These are phyloP conservation scores for Gastrodia elata DNA, from an alignment of 106 monocot genomes.

Conservation along the genomic window DNA sequence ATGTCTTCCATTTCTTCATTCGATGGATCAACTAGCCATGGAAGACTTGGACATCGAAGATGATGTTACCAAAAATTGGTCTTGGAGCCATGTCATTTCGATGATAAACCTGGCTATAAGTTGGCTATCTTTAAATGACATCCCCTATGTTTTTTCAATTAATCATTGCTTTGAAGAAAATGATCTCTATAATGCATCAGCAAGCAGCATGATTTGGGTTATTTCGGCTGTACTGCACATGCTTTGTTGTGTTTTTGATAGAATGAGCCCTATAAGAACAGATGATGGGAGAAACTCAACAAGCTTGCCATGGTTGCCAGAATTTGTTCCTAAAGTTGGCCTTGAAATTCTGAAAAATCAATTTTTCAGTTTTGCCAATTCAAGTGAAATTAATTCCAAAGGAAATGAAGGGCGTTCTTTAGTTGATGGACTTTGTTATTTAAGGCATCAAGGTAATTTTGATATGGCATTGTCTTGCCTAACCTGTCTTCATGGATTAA, in stretches of 20 bases:
- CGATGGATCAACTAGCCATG: constrained; percentile 30
- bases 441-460: constrained; percentile 31
- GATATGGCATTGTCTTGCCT: constrained; percentile 52
- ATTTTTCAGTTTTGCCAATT: constrained; percentile 31
- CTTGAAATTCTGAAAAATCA: constrained; percentile 62
- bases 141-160: constrained; percentile 28
- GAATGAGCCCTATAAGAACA: constrained; percentile 26
- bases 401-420: constrained; percentile 29
- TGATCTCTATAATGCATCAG: constrained; percentile 8
- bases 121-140: constrained; percentile 57
- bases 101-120: constrained; percentile 71
- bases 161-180: constrained; percentile 13
- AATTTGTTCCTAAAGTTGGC: constrained; percentile 80
- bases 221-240: constrained; percentile 77
- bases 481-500: constrained; percentile 66
- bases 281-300: not conserved
- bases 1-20: constrained; percentile 74
- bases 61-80: constrained; percentile 52
- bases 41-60: constrained; percentile 13
- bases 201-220: constrained; percentile 42
- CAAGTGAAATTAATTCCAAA: constrained; percentile 1
- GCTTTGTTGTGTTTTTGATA: constrained; percentile 48
- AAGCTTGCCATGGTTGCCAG: constrained; percentile 64
- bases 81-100: constrained; percentile 74
- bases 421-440: constrained; percentile 29